Base-by-base conservation (phyloP, 805 yeast genomes). In the Hanseniaspora jakobsenii region DNA sequence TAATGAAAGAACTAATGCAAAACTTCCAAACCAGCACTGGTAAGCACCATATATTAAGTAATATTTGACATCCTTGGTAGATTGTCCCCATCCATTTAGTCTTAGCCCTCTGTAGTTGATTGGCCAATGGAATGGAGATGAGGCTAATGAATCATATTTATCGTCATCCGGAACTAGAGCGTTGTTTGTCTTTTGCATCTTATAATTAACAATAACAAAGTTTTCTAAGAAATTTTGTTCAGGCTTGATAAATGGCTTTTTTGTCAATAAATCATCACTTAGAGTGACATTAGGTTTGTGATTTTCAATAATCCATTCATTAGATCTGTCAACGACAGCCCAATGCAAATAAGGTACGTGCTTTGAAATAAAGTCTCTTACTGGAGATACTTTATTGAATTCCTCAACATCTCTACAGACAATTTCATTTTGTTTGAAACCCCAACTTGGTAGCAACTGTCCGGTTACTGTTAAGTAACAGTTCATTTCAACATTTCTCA, bases 361-460 rank as follows among this genome's bases (percentile, higher is more conserved):
- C 4, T 14, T 13, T n/a, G 23, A 12, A 6, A 42, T 17, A 21
- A 35, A 12, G 3, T 22, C 19, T 21, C 28, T 41, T 1, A 41
- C 3, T 6, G 14, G 17, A 9, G 34, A 26, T n/a, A 16, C n/a
- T 7, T n/a, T 22, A 12, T 28, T 12, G 16, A 42, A 28, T 14
- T 28, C 12, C 7, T 34, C 30, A 29, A 85, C 77, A 49, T 67
- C 62, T 52, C 72, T 75, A 65, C 99, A 91, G 1, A 78, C 79
- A 51, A 91, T 89, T 66, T 91, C 99, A 50, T 95, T 94, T 68
- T 91, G 99, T 59, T 85, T 75, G 73, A 89, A 91, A 17, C 98
- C 99, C 99, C 99, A 91, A 14, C 76, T 77, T 16, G 99, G 99
- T 57, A 87, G 77, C 19, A 74, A 60, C 52, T 67, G 65, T 36